These are phyloP conservation scores for Hordeum pubiflorum DNA, from an alignment of 202 grass and related monocot genomes.

Conservation along the genomic window DNA sequence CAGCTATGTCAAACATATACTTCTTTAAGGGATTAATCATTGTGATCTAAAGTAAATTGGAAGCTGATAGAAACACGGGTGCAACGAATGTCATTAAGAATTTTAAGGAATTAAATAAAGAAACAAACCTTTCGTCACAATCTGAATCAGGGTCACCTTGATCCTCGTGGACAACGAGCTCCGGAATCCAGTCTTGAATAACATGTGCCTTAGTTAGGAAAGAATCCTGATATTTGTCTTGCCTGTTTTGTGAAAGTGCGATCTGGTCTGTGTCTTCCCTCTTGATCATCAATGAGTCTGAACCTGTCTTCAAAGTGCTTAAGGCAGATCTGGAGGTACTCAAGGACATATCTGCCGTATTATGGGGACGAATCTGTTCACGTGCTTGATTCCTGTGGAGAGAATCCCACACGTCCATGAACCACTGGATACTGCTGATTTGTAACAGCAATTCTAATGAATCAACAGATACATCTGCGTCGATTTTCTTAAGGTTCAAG, in stretches of 20 bases:
- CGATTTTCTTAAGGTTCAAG: slow-evolving; percentile 70
- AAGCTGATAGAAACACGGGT: not conserved
- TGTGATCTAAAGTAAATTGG: not conserved
- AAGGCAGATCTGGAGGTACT: slow-evolving; percentile 27
- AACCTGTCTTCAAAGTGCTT: slow-evolving; percentile 35
- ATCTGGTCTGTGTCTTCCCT: slow-evolving; percentile 27
- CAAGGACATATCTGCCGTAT: slow-evolving; percentile 34
- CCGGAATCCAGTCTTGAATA: slow-evolving; percentile 90
- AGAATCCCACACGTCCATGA: slow-evolving; percentile 50
- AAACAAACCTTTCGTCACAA: slow-evolving; percentile 78
- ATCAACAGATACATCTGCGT: slow-evolving; percentile 74
- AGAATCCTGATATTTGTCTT: slow-evolving; percentile 57
- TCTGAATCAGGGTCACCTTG: slow-evolving; percentile 57
- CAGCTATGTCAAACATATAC: not conserved
- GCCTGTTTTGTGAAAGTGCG: slow-evolving; percentile 33
- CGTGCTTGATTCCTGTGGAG: slow-evolving; percentile 36
- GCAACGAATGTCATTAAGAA: not conserved
- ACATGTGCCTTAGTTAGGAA: slow-evolving; percentile 62
- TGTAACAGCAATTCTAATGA: slow-evolving; percentile 71
- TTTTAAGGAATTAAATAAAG: slow-evolving; percentile 12
- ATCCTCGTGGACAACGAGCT: slow-evolving; percentile 45
- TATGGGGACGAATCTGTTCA: slow-evolving; percentile 32
- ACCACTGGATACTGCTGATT: slow-evolving; percentile 66
- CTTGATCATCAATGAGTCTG: slow-evolving; percentile 19
- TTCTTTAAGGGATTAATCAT: not conserved